A percentile compares a stretch with the other conserved stretches of the same genome.
Conservation (phyloP, 1,139 yeast species). For the Taiozyma sp. region DNA sequence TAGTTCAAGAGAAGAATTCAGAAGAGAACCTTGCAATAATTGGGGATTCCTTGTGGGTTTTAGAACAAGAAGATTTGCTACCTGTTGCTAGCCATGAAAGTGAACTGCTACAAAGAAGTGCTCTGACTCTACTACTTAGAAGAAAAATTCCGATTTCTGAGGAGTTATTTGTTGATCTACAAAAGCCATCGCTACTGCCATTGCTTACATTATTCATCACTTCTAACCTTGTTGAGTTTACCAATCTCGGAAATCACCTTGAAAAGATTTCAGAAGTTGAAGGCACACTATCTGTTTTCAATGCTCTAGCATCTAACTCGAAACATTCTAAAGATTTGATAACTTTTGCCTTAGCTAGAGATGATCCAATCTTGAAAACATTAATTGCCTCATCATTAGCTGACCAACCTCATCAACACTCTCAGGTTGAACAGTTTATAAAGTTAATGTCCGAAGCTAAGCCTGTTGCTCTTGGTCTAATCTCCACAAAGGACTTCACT, state of each 20-base stretch:
- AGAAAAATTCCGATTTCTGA: slow-evolving; percentile 14
- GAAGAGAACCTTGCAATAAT: slow-evolving; percentile 9
- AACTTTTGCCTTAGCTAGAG: slow-evolving; percentile 3
- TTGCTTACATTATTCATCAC: slow-evolving; percentile 7
- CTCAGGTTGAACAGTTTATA: slow-evolving; percentile 2
- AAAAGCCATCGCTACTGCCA: not conserved
- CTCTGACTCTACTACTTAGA: slow-evolving; percentile 9
- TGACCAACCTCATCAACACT: not conserved
- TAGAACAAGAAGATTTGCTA: slow-evolving; percentile 13
- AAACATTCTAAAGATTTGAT: slow-evolving; percentile 5
- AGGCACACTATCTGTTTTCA: slow-evolving; percentile 5
- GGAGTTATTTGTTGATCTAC: not conserved
- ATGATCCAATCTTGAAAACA: slow-evolving; percentile 10
- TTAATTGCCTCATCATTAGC: slow-evolving; percentile 17
- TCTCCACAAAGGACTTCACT: slow-evolving; percentile 15
- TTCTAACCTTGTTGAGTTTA: slow-evolving; percentile 14
- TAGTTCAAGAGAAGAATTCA: not conserved
- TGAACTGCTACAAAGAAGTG: slow-evolving; percentile 7
- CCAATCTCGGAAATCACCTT: slow-evolving; percentile 9
- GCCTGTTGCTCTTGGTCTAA: slow-evolving; percentile 8
- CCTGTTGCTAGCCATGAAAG: not conserved
- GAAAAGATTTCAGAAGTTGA: slow-evolving; percentile 1
- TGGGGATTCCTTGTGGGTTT: slow-evolving; percentile 19
- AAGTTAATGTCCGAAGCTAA: slow-evolving; percentile 10
- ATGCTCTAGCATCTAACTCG: slow-evolving; percentile 4